These are phyloP conservation scores for Cylindrotheca closterium DNA, from an alignment of 108 stramenopile genomes.

Conservation along the genomic window DNA sequence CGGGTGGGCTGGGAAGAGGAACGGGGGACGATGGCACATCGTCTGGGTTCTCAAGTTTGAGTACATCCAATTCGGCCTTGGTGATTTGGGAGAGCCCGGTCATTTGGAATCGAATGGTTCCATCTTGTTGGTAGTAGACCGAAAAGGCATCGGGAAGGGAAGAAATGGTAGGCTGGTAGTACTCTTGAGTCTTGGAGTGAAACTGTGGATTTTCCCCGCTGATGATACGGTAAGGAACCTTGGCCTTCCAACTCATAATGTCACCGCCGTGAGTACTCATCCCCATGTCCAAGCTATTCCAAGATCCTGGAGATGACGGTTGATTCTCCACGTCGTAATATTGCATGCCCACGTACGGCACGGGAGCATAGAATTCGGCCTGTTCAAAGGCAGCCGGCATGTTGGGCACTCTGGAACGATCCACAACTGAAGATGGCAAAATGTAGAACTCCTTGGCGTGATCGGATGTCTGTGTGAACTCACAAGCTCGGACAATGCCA, in stretches of 20 bases:
- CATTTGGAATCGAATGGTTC: slow-evolving; percentile 30
- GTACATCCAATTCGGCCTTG: slow-evolving; percentile 22
- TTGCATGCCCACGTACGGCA: slow-evolving; percentile 21
- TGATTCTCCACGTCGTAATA: slow-evolving; percentile 14
- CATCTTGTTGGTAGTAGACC: slow-evolving; percentile 20
- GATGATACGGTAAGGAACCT: slow-evolving; percentile 21
- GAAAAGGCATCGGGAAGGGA: slow-evolving; percentile 28
- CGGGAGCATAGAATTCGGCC: slow-evolving; percentile 11
- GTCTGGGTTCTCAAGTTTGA: not conserved
- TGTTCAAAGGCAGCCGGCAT: slow-evolving; percentile 25
- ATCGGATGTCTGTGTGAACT: not conserved
- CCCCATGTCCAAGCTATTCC: slow-evolving; percentile 17
- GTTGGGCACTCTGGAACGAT: slow-evolving; percentile 13
- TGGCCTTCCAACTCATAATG: slow-evolving; percentile 27
- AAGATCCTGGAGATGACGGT: slow-evolving; percentile 14
- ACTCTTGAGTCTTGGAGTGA: slow-evolving; percentile 12
- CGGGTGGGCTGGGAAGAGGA: not conserved
- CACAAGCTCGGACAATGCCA: slow-evolving; percentile 13
- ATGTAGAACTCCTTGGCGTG: slow-evolving; percentile 36
- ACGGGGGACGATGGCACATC: not conserved
- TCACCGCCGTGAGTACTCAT: slow-evolving; percentile 30
- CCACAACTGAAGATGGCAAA: slow-evolving; percentile 10
- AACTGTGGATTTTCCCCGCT: slow-evolving; percentile 16
- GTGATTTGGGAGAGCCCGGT: slow-evolving; percentile 20
- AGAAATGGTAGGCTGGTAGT: slow-evolving; percentile 25